Evolutionary conservation across 306 rosid genomes (phyloP).

Genomic region (Prunus fruticosa): DNA sequence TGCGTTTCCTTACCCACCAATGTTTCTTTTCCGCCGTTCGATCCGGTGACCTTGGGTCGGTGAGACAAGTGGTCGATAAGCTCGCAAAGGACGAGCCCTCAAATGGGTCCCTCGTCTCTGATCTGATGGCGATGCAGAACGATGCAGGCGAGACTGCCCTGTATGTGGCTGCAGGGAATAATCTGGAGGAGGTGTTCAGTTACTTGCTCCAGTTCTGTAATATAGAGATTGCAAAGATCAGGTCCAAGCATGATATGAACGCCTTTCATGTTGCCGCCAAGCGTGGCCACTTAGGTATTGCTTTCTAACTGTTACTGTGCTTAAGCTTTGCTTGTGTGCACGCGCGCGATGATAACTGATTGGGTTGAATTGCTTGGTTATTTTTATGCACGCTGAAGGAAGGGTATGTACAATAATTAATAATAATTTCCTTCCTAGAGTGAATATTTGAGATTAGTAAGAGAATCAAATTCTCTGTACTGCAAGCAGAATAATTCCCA

Average conservation of each 20-base stretch:
- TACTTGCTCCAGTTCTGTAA: constrained; percentile 57
- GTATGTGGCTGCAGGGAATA: constrained; percentile 67
- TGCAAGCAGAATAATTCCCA: background rate
- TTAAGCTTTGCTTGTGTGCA: background rate
- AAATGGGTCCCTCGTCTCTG: constrained; percentile 46
- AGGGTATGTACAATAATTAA: background rate
- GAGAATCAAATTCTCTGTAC: background rate
- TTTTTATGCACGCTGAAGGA: background rate
- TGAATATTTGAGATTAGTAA: background rate
- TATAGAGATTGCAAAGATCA: constrained; percentile 56
- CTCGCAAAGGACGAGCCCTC: constrained; percentile 46
- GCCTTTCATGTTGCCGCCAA: constrained; percentile 86
- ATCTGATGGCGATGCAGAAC: constrained; percentile 74
- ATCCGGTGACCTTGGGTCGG: constrained; percentile 69
- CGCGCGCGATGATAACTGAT: background rate
- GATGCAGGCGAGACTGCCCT: constrained; percentile 77
- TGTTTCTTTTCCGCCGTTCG: constrained; percentile 68
- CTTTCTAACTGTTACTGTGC: background rate
- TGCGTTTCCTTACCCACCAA: constrained; percentile 71
- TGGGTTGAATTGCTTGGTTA: background rate
- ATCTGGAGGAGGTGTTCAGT: constrained; percentile 52
- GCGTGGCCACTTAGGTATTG: constrained; percentile 73
- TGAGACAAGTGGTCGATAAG: constrained; percentile 45
- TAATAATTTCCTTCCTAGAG: background rate
- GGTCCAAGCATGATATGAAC: constrained; percentile 84